Base-by-base conservation (phyloP, 306 rosid genomes). In the Heteromeles arbutifolia region DNA sequence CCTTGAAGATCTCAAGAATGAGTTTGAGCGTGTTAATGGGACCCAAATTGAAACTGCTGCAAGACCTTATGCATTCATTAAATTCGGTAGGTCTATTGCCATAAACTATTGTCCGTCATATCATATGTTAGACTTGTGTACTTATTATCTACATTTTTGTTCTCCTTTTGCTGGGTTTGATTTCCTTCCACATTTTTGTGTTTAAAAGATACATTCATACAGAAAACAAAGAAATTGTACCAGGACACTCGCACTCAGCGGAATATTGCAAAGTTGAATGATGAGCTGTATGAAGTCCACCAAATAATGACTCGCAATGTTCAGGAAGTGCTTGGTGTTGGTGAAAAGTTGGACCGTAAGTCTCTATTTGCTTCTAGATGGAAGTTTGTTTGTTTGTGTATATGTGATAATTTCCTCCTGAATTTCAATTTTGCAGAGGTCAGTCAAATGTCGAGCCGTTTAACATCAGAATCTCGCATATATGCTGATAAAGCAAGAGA, bases 291-390 rank as follows among this genome's bases (percentile, higher is more conserved):
- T 76, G 99, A 96, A 87, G 99, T 96, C 84, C 98, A 96, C 82
- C 99, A 92, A 85, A 90, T 96, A 76, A 92, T 96, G 98, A 96
- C 99, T 62, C 97, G 99, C 25, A 96, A 96, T 87, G 99, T 96
- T 85, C 99, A 92, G 87, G 99, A 96, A 81, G 98, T 96, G 85
- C 96, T 96, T 78, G 99, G 99, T 81, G 99, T 96, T 76, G 99
- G 99, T 65, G 98, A 96, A 89, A 96, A 92, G 85, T 88, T 96
- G 92, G 98, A 96, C 82, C 98, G 99, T 96, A 92, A 89, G 99
- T 77, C 31, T 44, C 31, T 29, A n/a, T 59, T 44, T 44, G 59
- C 48, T 45, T 73, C 43, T 74, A 62, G 2, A 6, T 8, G 8
- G 59, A 74, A 43, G 39, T 14, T 43, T 41, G 2, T 41, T 43